These are phyloP conservation scores for Eutrema japonicum DNA, from an alignment of 345 rosid species.

Conservation along the genomic window DNA sequence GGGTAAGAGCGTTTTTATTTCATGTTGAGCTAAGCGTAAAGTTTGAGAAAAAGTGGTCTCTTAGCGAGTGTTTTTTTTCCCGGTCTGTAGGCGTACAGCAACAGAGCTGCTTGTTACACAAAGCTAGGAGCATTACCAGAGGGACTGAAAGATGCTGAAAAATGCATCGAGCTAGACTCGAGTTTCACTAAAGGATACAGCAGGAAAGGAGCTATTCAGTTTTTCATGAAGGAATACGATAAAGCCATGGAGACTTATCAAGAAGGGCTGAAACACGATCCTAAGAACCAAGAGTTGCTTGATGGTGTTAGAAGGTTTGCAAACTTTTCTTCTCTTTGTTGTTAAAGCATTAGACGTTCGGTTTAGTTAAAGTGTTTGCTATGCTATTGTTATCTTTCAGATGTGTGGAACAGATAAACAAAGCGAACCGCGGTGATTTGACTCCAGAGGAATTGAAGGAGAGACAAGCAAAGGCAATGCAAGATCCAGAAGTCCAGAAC, in stretches of 20 bases:
- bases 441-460: conserved; percentile 94
- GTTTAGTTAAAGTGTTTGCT: conserved; percentile 2
- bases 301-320: conserved; percentile 84
- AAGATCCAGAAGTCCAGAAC: conserved; percentile 95
- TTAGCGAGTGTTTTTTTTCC: background rate
- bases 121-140: conserved; percentile 93
- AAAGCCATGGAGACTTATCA: conserved; percentile 92
- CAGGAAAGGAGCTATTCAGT: conserved; percentile 87
- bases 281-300: conserved; percentile 85
- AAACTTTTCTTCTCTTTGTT: background rate
- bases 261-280: conserved; percentile 83
- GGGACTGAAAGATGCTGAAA: conserved; percentile 95
- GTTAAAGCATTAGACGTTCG: too few species aligned
- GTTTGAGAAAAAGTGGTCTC: background rate
- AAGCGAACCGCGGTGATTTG: conserved; percentile 88
- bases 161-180: conserved; percentile 93
- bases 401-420: conserved; percentile 84
- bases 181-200: conserved; percentile 90
- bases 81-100: conserved; percentile 70
- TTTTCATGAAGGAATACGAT: conserved; percentile 94
- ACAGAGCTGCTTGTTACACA: conserved; percentile 97
- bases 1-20: conserved; percentile 46
- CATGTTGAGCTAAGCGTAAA: background rate
- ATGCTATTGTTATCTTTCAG: conserved; percentile 45
- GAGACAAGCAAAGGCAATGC: conserved; percentile 98